Percentiles rank a stretch among this genome's conserved stretches.
These are phyloP conservation scores for Linum trigynum DNA, from an alignment of 345 rosid genomes.

Conservation along the genomic window DNA sequence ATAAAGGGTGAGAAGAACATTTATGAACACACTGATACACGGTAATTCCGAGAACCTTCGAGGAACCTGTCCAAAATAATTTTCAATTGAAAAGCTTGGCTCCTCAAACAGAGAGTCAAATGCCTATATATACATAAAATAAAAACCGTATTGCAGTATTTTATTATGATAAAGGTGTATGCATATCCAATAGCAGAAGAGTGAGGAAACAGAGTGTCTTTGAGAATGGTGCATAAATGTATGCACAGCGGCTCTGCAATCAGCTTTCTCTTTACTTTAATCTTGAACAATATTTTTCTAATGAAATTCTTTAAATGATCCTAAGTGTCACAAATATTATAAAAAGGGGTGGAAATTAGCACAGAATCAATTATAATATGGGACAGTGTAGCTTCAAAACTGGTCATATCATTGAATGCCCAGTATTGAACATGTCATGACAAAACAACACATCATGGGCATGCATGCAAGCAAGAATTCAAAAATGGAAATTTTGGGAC, in stretches of 20 bases:
- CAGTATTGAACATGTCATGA: conserved; percentile 30
- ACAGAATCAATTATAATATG: background rate
- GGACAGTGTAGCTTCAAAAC: conserved; percentile 13
- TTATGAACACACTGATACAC: background rate
- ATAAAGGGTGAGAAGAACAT: background rate
- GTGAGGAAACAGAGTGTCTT: background rate
- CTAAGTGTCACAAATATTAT: background rate
- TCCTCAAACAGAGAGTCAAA: background rate
- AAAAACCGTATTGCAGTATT: background rate
- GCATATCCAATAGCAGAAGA: background rate
- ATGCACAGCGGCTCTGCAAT: background rate
- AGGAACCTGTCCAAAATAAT: background rate
- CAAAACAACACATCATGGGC: conserved; percentile 44
- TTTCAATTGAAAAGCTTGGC: background rate
- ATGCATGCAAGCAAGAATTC: conserved; percentile 33
- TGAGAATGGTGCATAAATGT: background rate
- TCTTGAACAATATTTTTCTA: background rate
- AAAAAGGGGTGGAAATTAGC: conserved; percentile 13
- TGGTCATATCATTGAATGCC: conserved; percentile 33
- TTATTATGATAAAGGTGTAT: background rate
- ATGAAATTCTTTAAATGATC: no score
- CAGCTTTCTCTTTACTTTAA: background rate
- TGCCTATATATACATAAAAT: background rate
- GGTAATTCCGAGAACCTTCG: background rate
- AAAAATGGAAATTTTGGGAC: conserved; percentile 14